Conservation (phyloP, 2,329 filamentous ascomycete genomes). For the Fusarium sarcochroum region DNA sequence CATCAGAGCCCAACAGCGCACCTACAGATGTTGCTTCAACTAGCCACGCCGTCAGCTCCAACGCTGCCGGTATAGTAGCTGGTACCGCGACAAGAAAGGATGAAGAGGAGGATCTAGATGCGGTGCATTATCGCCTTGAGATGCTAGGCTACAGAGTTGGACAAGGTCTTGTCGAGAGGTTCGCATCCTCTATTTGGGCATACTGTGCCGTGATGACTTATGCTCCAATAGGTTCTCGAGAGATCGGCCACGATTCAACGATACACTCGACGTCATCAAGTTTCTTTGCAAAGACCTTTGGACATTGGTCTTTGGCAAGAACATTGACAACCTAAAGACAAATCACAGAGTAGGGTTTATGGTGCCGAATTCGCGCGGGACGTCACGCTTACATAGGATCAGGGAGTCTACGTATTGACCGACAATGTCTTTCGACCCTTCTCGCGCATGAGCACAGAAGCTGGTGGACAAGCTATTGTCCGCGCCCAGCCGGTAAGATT, state of each 20-base stretch:
- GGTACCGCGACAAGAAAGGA: slow-evolving; percentile 59
- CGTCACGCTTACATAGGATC: slow-evolving; percentile 17
- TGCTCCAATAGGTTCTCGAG: slow-evolving; percentile 78
- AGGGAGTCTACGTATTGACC: slow-evolving; percentile 96
- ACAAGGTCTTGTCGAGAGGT: slow-evolving; percentile 92
- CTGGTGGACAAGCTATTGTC: slow-evolving; percentile 78
- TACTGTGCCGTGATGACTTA: slow-evolving; percentile 24
- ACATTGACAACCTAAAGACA: slow-evolving; percentile 98
- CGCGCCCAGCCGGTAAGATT: slow-evolving; percentile 82
- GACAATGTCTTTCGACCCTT: slow-evolving; percentile 94
- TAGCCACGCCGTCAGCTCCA: slow-evolving; percentile 46
- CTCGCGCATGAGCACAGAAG: slow-evolving; percentile 87
- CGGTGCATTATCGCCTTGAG: slow-evolving; percentile 88
- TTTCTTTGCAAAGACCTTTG: slow-evolving; percentile 99
- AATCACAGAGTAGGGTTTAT: slow-evolving; percentile 81
- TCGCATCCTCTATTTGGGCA: background rate
- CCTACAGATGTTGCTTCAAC: slow-evolving; percentile 40
- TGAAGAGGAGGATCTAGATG: slow-evolving; percentile 87
- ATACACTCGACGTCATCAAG: slow-evolving; percentile 96
- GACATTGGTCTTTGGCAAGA: slow-evolving; percentile 94
- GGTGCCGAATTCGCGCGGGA: background rate
- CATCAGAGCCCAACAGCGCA: slow-evolving; percentile 52
- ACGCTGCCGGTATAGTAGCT: slow-evolving; percentile 42
- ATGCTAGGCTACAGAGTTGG: slow-evolving; percentile 91
- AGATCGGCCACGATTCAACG: slow-evolving; percentile 88